Percentiles rank a stretch among this genome's conserved stretches.
Conservation (phyloP, 768 basidiomycete genomes). For the Cystofilobasidium macerans region DNA sequence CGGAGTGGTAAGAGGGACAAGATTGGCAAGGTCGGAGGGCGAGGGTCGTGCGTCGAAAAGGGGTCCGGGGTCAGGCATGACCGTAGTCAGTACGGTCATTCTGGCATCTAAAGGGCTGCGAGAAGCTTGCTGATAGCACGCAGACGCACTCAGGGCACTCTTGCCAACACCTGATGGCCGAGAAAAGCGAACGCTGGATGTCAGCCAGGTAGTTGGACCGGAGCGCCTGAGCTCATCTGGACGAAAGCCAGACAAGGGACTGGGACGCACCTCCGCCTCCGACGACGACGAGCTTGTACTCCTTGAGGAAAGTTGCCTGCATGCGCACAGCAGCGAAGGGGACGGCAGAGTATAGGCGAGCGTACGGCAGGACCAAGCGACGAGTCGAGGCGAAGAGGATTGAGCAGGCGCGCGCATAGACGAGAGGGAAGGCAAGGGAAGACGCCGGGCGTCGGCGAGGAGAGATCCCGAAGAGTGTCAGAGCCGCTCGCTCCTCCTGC, state of each 20-base stretch:
- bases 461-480: no score
- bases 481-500: no score
- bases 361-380: no score
- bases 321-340: not conserved
- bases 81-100: no score
- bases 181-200: not conserved
- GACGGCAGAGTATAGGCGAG: no score
- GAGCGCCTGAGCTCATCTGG: not conserved
- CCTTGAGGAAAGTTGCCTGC: slow-evolving; percentile 53
- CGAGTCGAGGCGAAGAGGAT: no score
- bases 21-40: not conserved
- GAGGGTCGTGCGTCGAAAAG: not conserved
- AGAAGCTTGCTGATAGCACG: not conserved
- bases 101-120: not conserved
- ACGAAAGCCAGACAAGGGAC: not conserved
- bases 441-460: no score
- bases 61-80: not conserved
- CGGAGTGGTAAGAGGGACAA: no score
- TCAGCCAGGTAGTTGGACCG: not conserved
- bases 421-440: no score
- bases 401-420: no score
- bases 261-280: slow-evolving; percentile 72
- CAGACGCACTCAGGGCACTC: slow-evolving; percentile 28
- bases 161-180: slow-evolving; percentile 65
- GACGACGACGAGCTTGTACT: slow-evolving; percentile 97